Evolutionary conservation across 2,329 filamentous ascomycete genomes (phyloP), one percentile per base, ranked within the genome.

Genomic region (Ophiostoma perfectum): DNA sequence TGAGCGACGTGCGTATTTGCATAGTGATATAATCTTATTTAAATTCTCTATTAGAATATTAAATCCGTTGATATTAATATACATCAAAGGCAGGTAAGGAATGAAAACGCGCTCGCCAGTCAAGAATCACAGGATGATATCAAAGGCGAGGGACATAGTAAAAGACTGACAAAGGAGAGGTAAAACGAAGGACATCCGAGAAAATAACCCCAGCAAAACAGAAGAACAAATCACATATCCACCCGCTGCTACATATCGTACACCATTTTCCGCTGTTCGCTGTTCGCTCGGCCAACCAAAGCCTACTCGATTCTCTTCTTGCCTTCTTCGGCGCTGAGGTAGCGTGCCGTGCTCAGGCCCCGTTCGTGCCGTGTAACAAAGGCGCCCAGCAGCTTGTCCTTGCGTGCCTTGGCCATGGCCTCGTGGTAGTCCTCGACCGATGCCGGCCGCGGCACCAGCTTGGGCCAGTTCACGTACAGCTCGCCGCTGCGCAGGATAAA

Each of bases 391-490:
- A 99, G 78, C 70, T 88, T 86, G 76, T 96, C 92, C 76, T 95
- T 93, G 72, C 89, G 84, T 12, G 93, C 93, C 76, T 92, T 91
- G 73, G 84, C 84, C 73, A 97, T 87, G 66, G 94, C 91, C 74
- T 97, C 93, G 74, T 92, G 88, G 78, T 93, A 96, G 52, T 92
- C 92, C 75, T 99, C 95, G 6, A 87, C 85, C 2, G 92, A 93
- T 79, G 90, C 96, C 2, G 91, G 87, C 16, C 92, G 89, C 11
- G 93, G 93, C 78, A 96, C 96, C 64, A 99, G 86, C 77, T 96
- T 97, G 9, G 95, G 95, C 95, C 96, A 99, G 80, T 97, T 98
- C 73, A 97, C 95, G 75, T 95, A 99, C 74, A 99, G 88, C 83
- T 96, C 93, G 70, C 95, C 95, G 76, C 97, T 91, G 64, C 80